Conservation (phyloP, 2,329 filamentous ascomycete genomes). For the Colletotrichum sp. region DNA sequence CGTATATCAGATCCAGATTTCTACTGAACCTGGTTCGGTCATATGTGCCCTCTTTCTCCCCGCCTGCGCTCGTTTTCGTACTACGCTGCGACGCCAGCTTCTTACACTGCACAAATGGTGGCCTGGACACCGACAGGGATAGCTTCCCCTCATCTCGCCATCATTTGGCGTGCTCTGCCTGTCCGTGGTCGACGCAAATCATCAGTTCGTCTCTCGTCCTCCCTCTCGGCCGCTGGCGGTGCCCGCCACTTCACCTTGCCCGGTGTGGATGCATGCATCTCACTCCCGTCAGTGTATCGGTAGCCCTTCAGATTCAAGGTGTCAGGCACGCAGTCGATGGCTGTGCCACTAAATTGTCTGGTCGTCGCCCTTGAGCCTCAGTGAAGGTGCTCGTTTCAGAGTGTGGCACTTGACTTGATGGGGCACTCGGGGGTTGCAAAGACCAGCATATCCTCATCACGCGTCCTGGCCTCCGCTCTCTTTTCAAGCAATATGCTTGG, state of each 20-base stretch:
- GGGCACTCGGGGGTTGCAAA: not conserved
- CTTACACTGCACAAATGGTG: not conserved
- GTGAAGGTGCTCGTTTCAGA: slow-evolving; percentile 13
- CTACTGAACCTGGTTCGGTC: not conserved
- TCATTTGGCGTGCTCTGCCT: not conserved
- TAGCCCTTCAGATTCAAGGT: not conserved
- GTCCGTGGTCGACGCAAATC: not conserved
- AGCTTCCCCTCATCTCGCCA: not conserved
- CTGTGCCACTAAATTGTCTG: not conserved
- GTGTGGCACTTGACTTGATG: slow-evolving; percentile 13
- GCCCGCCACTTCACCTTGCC: not conserved
- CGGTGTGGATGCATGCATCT: not conserved
- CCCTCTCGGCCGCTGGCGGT: not conserved
- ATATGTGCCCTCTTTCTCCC: not conserved
- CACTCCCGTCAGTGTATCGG: not conserved
- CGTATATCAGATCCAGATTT: not conserved
- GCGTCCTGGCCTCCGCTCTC: not conserved
- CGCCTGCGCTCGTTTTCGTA: not conserved
- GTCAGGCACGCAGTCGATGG: not conserved
- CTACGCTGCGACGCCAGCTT: not conserved
- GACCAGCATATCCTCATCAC: slow-evolving; percentile 15
- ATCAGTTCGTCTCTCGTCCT: slow-evolving; percentile 2
- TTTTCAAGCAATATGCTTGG: slow-evolving; percentile 11
- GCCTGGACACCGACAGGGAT: not conserved
- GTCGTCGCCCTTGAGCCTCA: slow-evolving; percentile 4